A percentile compares a stretch with the other conserved stretches of the same genome.
Conservation (phyloP, 2,329 filamentous ascomycete genomes). For the Colletotrichum sp. region DNA sequence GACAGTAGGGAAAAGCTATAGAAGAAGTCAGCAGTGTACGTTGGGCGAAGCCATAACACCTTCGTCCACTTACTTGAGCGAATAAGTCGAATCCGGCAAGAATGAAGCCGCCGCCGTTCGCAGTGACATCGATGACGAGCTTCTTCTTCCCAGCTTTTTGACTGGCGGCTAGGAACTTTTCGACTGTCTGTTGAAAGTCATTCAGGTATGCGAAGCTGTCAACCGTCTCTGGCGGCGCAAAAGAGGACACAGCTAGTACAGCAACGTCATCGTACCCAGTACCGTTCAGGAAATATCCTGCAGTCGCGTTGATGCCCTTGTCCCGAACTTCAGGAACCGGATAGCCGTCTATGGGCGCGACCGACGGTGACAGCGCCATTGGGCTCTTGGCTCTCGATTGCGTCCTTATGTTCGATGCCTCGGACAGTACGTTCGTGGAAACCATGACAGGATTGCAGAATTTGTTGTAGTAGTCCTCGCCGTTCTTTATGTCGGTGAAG, state of each 20-base stretch:
- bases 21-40: not conserved
- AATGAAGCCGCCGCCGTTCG: conserved; percentile 64
- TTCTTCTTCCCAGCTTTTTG: conserved; percentile 60
- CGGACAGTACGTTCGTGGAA: not conserved
- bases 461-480: conserved; percentile 38
- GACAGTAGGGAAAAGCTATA: conserved; percentile 54
- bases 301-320: conserved; percentile 29
- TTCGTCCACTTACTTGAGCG: conserved; percentile 46
- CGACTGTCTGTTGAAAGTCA: conserved; percentile 34
- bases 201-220: conserved; percentile 27
- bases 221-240: conserved; percentile 25
- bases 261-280: conserved; percentile 39
- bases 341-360: conserved; percentile 28
- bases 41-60: conserved; percentile 40
- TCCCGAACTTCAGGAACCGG: conserved; percentile 34
- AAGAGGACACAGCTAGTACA: conserved; percentile 32
- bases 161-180: conserved; percentile 28
- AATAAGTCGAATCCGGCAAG: conserved; percentile 67
- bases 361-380: not conserved
- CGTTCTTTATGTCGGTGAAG: conserved; percentile 34
- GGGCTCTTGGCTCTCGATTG: not conserved
- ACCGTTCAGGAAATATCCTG: conserved; percentile 40
- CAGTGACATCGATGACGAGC: conserved; percentile 63
- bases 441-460: conserved; percentile 34
- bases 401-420: not conserved